These are phyloP conservation scores for Conticribra weissflogii DNA, from an alignment of 108 stramenopile species.

Conservation along the genomic window DNA sequence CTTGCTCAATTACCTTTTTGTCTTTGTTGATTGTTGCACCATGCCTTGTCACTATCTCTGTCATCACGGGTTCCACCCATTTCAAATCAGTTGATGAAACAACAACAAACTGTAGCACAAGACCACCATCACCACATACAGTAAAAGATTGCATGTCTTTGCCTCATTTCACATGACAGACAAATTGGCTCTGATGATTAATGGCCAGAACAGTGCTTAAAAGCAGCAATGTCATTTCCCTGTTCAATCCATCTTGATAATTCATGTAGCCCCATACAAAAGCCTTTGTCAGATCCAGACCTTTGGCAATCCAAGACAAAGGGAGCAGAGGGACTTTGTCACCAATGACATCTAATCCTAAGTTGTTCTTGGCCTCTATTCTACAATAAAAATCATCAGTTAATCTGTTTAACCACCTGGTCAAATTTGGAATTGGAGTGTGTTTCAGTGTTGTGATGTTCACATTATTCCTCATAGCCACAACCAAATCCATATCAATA, in stretches of 20 bases:
- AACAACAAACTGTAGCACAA: conserved; percentile 7
- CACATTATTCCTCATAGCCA: background rate
- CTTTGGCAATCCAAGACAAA: background rate
- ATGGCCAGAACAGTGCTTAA: conserved; percentile 1
- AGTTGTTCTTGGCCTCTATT: no score
- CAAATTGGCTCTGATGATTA: conserved; percentile 19
- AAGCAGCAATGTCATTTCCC: conserved; percentile 9
- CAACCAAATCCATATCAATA: background rate
- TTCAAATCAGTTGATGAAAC: conserved; percentile 6
- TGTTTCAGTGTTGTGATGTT: background rate
- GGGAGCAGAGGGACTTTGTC: no score
- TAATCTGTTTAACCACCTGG: background rate
- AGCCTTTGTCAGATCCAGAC: background rate
- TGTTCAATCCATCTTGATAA: conserved; percentile 10
- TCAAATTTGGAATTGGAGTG: background rate
- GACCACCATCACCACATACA: conserved; percentile 6
- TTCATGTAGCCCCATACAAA: conserved; percentile 17
- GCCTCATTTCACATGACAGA: background rate
- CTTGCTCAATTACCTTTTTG: no score
- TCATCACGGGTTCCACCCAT: conserved; percentile 7
- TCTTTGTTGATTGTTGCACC: conserved; percentile 5
- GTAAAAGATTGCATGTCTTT: conserved; percentile 12
- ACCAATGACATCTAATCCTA: no score
- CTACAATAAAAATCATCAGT: no score
- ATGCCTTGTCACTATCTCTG: conserved; percentile 13